Percentiles rank a stretch among this genome's conserved stretches.
These are phyloP conservation scores for Theileria sp. DNA, from an alignment of 169 alveolate species.

Conservation along the genomic window DNA sequence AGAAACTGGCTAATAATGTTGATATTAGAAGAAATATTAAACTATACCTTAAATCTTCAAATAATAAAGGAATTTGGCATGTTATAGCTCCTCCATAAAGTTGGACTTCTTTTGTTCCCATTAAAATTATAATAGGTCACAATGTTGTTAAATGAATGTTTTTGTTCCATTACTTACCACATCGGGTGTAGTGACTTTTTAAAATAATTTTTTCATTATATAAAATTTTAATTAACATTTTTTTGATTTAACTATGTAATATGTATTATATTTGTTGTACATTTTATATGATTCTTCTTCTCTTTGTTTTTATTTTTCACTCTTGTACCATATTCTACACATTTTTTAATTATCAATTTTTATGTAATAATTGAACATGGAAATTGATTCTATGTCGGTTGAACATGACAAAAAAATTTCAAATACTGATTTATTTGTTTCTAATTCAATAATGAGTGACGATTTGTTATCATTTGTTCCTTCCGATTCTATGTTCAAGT, in stretches of 20 bases:
- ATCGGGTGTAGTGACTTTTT: neutral
- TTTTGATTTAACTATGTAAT: neutral
- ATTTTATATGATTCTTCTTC: constrained; percentile 1
- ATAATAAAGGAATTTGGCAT: constrained; percentile 42
- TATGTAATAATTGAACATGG: neutral
- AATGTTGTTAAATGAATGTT: neutral
- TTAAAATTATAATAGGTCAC: neutral
- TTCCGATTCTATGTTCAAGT: neutral
- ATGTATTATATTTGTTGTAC: neutral
- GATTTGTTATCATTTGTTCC: neutral
- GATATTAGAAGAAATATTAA: neutral
- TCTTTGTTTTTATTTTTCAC: neutral
- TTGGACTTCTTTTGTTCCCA: constrained; percentile 5
- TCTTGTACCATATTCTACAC: neutral
- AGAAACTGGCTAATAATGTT: constrained; percentile 28
- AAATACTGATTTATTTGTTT: neutral
- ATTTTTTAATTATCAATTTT: neutral
- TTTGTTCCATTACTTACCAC: neutral
- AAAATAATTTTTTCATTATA: neutral
- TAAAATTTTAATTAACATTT: neutral
- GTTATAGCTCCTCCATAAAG: constrained; percentile 62
- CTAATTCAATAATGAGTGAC: neutral
- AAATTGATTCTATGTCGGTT: neutral
- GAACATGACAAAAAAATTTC: neutral
- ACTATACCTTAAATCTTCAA: constrained; percentile 52